Evolutionary conservation across 2,329 filamentous ascomycete genomes (phyloP).

Genomic region (Aspergillus chevalieri): DNA sequence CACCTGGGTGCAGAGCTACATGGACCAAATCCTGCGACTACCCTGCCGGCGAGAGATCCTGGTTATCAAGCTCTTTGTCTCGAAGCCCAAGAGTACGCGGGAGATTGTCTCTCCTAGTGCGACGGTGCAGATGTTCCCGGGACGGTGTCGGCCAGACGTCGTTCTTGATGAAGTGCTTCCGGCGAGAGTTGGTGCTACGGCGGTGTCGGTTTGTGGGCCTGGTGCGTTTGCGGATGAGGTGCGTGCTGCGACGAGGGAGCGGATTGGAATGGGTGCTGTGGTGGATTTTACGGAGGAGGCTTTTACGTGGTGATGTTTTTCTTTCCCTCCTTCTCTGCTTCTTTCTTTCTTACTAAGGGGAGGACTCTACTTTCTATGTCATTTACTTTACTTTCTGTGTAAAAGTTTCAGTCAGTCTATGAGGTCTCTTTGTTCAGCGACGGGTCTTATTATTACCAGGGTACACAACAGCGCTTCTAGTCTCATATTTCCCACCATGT

Average conservation of each 20-base stretch:
- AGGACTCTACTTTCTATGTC: too few relatives aligned
- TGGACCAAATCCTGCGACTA: conserved; percentile 59
- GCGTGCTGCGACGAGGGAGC: conserved; percentile 47
- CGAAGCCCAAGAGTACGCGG: conserved; percentile 50
- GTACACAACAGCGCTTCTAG: too few relatives aligned
- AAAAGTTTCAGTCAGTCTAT: too few relatives aligned
- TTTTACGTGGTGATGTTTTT: conserved; percentile 51
- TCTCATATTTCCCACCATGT: too few relatives aligned
- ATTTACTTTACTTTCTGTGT: conserved; percentile 2
- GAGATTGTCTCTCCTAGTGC: conserved; percentile 53
- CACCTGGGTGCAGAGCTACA: conserved; percentile 60
- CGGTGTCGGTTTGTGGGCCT: conserved; percentile 58
- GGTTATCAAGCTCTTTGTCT: conserved; percentile 57
- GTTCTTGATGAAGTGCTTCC: conserved; percentile 54
- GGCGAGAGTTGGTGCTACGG: conserved; percentile 52
- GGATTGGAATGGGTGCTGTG: conserved; percentile 46
- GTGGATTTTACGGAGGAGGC: conserved; percentile 61
- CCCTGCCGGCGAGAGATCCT: conserved; percentile 54
- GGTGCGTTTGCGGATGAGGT: conserved; percentile 60
- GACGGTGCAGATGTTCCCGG: conserved; percentile 57
- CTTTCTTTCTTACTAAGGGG: not conserved
- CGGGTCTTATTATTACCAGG: too few relatives aligned
- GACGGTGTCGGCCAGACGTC: conserved; percentile 50
- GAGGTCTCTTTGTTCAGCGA: too few relatives aligned
- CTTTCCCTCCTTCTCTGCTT: conserved; percentile 1